Evolutionary conservation across 768 basidiomycete genomes (phyloP), one percentile per base, ranked within the genome.

Genomic region (Boletus subcaerulescens): DNA sequence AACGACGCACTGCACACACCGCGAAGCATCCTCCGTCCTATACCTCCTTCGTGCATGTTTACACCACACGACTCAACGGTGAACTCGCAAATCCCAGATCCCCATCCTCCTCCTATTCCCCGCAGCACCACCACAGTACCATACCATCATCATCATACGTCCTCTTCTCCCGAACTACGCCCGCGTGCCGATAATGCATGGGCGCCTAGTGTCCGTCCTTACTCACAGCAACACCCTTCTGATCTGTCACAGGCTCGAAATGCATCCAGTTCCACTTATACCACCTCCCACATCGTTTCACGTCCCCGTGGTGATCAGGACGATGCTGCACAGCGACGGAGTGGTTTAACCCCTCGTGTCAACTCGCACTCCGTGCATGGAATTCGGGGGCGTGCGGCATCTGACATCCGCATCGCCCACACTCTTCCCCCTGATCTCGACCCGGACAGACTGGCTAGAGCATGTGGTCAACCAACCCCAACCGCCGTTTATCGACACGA

Each of bases 401-500:
- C 65, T 11, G 63, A 65, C 32, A 50, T 59, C 43, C 65, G 65
- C 47, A 35, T 63, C 44, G 40, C 43, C 11, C 53, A 58, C 18
- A 60, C 64, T 22, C 60, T 67, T 10, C 60, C 63, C 26, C 61
- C 61, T 50, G 68, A 71, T 47, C 59, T 70, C 49, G 68, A 69
- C 38, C 55, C 57, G 4, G 68, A 70, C 36, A 60, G 67, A 52
- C 44, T 70, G 14, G 70, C 63, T 8, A 59, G 68, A 45, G 70
- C 70, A 8, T 70, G 68, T 17, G 66, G 68, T 13, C 64, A 68
- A 26, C 42, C 59, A 1, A 18, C 56, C n/a, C 39, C 43, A 10
- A n/a, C 26, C 9, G 10, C 45, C 18, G 14, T 52, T 44, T 51
- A 67, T 57, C 55, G 33, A 14, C 45, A 35, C 1, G 40, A 62